Base-by-base conservation (phyloP, 2,329 filamentous ascomycete species). In the Nectriaceae sp. region DNA sequence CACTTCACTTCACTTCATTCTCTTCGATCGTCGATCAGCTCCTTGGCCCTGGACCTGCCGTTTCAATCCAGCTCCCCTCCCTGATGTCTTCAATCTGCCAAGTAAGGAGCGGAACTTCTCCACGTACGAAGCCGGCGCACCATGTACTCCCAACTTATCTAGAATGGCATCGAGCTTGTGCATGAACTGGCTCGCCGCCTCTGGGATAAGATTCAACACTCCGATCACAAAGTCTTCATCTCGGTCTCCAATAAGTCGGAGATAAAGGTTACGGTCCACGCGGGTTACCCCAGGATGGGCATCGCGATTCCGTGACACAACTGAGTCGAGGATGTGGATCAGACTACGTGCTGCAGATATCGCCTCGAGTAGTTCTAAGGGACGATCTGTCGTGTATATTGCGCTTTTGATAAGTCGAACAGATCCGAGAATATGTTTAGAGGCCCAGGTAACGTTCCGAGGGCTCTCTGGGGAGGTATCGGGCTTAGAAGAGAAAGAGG, bases 381-480 rank as follows among this genome's bases (percentile, higher is more conserved):
- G 71, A 5, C 55, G 60, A 40, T 70, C 64, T 4, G 71, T 67
- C 21, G 65, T 61, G 47, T 70, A 68, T 11, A 80, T 68, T 15
- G 71, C 62, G 26, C 70, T 64, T 38, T 69, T 66, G 49, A 83
- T 74, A 49, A 75, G 71, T 24, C 59, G 55, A 11, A 75, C 65
- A 21, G 73, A 73, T 18, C 70, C 68, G 5, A 65, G 55, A 22
- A 82, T 69, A 46, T 80, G 78, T 4, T 57, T 62, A 1, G 75
- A 72, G 3, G 77, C 79, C 79, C 79, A 82, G 8, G 65, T 44
- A 1, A 77, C 75, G 48, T 77, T 59, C 16, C 64, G 60, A 2
- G 68, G 63, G 1, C 64, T 63, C 55, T 77, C 65, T 41, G 60
- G 44, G 16, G 44, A 44, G 4, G 26, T 13, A 6, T 18, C 15